These are phyloP conservation scores for Venustampulla echinocandica DNA, from an alignment of 495 filamentous ascomycete species.

Conservation along the genomic window DNA sequence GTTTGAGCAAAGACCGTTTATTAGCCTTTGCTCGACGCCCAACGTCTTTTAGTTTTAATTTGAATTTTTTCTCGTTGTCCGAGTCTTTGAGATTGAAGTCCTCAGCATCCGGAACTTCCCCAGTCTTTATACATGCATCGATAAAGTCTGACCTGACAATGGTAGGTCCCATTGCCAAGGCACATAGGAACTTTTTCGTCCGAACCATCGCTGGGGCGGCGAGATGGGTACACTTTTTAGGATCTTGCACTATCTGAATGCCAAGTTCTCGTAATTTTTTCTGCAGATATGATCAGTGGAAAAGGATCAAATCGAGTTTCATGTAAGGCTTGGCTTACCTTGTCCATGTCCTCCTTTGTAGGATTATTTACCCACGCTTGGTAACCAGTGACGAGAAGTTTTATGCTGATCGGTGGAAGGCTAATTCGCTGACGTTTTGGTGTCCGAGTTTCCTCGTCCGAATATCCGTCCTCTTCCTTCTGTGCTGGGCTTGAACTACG, in stretches of 20 bases:
- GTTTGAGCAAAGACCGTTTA: conserved; percentile 60
- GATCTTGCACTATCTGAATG: conserved; percentile 68
- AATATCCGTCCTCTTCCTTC: conserved; percentile 41
- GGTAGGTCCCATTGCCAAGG: conserved; percentile 66
- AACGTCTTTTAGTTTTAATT: conserved; percentile 56
- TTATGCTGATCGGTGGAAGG: conserved; percentile 52
- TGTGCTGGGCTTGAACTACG: conserved; percentile 29
- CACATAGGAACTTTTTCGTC: conserved; percentile 86
- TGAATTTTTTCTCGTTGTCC: conserved; percentile 59
- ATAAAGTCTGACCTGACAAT: conserved; percentile 74
- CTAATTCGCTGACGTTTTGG: conserved; percentile 56
- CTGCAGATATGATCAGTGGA: conserved; percentile 33
- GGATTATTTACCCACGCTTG: conserved; percentile 61
- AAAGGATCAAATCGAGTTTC: conserved; percentile 19
- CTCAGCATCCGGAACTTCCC: conserved; percentile 46
- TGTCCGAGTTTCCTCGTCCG: conserved; percentile 41
- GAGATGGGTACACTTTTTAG: conserved; percentile 69
- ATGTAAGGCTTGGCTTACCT: conserved; percentile 46
- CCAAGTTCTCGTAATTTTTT: conserved; percentile 76
- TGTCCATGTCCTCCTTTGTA: conserved; percentile 66
- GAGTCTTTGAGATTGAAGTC: conserved; percentile 61
- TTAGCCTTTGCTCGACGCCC: conserved; percentile 63
- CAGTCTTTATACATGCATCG: conserved; percentile 56
- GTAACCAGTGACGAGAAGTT: conserved; percentile 70
- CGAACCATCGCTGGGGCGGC: conserved; percentile 79